These are phyloP conservation scores for Lentinula raphanica DNA, from an alignment of 768 basidiomycete species.

Conservation along the genomic window DNA sequence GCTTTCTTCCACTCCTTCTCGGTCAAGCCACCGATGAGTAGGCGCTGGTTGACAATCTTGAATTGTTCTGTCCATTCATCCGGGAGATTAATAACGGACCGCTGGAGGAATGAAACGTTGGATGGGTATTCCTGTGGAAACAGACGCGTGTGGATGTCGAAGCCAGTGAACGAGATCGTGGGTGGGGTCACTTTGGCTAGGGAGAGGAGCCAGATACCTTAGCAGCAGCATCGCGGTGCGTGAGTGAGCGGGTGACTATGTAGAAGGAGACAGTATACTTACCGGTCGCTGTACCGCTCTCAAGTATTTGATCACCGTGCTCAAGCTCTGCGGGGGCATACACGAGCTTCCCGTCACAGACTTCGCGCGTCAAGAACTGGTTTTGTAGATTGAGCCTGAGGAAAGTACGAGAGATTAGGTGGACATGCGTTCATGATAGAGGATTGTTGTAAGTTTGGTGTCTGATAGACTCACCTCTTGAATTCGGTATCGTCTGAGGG, in stretches of 20 bases:
- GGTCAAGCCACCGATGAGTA: conserved; percentile 24
- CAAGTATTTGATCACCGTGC: conserved; percentile 1
- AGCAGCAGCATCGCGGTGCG: not conserved
- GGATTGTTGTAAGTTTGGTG: no score
- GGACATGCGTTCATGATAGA: not conserved
- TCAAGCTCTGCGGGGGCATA: not conserved
- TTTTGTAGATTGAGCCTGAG: conserved; percentile 4
- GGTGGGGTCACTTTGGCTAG: not conserved
- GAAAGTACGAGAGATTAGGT: not conserved
- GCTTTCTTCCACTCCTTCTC: conserved; percentile 21
- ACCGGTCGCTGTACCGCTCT: conserved; percentile 8
- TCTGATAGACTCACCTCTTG: no score
- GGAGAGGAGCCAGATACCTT: conserved; percentile 4
- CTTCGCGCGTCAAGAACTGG: not conserved
- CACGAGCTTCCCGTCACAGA: conserved; percentile 2
- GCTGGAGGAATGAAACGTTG: not conserved
- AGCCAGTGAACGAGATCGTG: not conserved
- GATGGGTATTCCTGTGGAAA: not conserved
- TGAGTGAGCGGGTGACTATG: no score
- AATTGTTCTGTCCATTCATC: conserved; percentile 25
- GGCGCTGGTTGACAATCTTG: conserved; percentile 25
- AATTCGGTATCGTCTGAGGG: conserved; percentile 4
- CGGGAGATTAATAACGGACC: conserved; percentile 23
- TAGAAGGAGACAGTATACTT: not conserved
- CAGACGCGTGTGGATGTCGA: conserved; percentile 5